These are phyloP conservation scores for Sporisorium sorghi DNA, from an alignment of 1,284 basidiomycete species.

Conservation along the genomic window DNA sequence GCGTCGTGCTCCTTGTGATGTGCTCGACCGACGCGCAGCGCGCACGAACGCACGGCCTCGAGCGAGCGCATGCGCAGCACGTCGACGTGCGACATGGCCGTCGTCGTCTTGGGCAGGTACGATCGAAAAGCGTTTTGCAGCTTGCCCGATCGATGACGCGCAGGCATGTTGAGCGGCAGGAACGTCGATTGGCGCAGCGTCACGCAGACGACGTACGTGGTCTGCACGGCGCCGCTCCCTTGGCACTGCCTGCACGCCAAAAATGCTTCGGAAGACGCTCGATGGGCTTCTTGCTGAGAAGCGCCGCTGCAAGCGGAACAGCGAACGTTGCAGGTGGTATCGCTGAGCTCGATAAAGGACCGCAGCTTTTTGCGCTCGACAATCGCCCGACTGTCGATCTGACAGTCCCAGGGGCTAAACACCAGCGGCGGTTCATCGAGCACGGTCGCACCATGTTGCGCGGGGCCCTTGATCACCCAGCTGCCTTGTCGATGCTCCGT, in stretches of 20 bases:
- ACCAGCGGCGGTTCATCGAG: slow-evolving; percentile 36
- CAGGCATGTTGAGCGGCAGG: slow-evolving; percentile 38
- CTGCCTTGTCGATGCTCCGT: slow-evolving; percentile 44
- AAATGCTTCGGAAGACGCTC: background rate
- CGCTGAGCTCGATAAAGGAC: slow-evolving; percentile 48
- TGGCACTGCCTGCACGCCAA: slow-evolving; percentile 26
- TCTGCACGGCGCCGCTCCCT: slow-evolving; percentile 24
- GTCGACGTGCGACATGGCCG: slow-evolving; percentile 81
- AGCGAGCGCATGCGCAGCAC: slow-evolving; percentile 75
- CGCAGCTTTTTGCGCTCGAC: slow-evolving; percentile 50
- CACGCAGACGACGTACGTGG: slow-evolving; percentile 48
- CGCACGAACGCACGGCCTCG: slow-evolving; percentile 71
- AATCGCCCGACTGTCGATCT: slow-evolving; percentile 45
- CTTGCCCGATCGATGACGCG: slow-evolving; percentile 27
- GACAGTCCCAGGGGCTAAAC: slow-evolving; percentile 46
- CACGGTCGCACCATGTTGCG: slow-evolving; percentile 9
- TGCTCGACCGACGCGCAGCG: slow-evolving; percentile 80
- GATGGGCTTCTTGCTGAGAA: slow-evolving; percentile 12
- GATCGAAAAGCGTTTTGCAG: slow-evolving; percentile 74
- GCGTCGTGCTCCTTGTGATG: slow-evolving; percentile 80
- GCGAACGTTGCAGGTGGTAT: slow-evolving; percentile 32
- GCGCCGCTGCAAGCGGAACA: slow-evolving; percentile 27
- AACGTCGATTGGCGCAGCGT: slow-evolving; percentile 43
- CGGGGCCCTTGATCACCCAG: slow-evolving; percentile 45
- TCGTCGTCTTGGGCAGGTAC: slow-evolving; percentile 74